Percentiles rank a stretch among this genome's conserved stretches.
Evolutionary conservation across 1,284 basidiomycete genomes (phyloP).

Genomic region (Ceratobasidium sp.): DNA sequence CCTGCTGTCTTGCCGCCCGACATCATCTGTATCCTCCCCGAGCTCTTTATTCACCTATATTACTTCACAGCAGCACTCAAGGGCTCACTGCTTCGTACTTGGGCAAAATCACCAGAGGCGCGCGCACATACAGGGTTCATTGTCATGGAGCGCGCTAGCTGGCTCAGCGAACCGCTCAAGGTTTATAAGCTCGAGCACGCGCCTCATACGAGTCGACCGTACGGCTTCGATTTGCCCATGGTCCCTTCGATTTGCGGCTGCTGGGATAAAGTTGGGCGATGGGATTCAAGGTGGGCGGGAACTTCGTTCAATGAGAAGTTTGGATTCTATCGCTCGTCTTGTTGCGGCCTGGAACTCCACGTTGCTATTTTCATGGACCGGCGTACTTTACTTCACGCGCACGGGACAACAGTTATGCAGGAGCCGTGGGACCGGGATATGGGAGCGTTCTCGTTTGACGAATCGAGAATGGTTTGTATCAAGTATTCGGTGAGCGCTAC

Average conservation of each 20-base stretch:
- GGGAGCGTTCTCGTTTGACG: not conserved
- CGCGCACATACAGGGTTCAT: slow-evolving; percentile 23
- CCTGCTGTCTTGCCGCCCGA: not conserved
- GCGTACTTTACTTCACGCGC: not conserved
- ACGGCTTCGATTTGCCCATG: slow-evolving; percentile 8
- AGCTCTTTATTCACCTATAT: slow-evolving; percentile 26
- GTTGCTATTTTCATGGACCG: slow-evolving; percentile 1
- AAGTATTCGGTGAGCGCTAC: slow-evolving; percentile 2
- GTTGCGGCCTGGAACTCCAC: slow-evolving; percentile 13
- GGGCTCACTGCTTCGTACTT: slow-evolving; percentile 6
- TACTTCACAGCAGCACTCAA: not conserved
- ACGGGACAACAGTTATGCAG: slow-evolving; percentile 19
- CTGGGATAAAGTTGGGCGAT: not conserved
- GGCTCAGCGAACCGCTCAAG: not conserved
- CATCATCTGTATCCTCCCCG: not conserved
- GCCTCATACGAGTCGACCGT: not conserved
- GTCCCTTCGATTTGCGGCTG: slow-evolving; percentile 8
- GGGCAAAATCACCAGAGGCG: slow-evolving; percentile 5
- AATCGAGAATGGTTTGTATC: not conserved
- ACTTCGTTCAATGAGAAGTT: not conserved
- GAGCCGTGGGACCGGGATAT: not conserved
- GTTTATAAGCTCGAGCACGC: not conserved
- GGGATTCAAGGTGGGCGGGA: not conserved
- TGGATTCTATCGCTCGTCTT: not conserved
- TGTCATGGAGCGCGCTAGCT: not conserved